These are phyloP conservation scores for Panicum hallii DNA, from an alignment of 202 grass and related monocot genomes.

Conservation along the genomic window DNA sequence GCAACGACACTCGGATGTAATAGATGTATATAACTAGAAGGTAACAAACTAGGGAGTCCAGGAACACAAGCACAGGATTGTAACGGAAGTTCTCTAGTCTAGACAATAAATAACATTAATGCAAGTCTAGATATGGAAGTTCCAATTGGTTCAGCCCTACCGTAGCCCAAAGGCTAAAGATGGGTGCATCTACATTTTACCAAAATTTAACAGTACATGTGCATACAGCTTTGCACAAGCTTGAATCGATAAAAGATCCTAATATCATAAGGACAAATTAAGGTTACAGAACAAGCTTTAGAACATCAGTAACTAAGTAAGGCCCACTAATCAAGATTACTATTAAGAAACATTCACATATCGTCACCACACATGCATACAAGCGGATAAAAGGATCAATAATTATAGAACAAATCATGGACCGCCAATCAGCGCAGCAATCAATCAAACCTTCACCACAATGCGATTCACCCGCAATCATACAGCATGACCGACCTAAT, in stretches of 20 bases:
- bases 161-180: not conserved
- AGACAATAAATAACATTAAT: slow-evolving; percentile 22
- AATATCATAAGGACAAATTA: not conserved
- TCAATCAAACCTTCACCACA: not conserved
- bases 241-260: not conserved
- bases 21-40: not conserved
- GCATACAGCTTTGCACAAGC: not conserved
- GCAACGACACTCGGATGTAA: not conserved
- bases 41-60: not conserved
- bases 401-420: not conserved
- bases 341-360: slow-evolving; percentile 12
- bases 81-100: not conserved
- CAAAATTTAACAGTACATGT: not conserved
- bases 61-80: not conserved
- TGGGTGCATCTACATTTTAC: not conserved
- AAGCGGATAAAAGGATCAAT: not conserved
- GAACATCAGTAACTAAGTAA: no score
- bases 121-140: slow-evolving; percentile 23
- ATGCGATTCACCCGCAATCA: not conserved
- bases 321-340: not conserved
- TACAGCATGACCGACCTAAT: not conserved
- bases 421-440: slow-evolving; percentile 6
- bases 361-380: not conserved
- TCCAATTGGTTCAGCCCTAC: not conserved
- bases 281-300: no score